Evolutionary conservation across 1,284 basidiomycete species (phyloP).

Genomic region (Cerioporus squamosus): DNA sequence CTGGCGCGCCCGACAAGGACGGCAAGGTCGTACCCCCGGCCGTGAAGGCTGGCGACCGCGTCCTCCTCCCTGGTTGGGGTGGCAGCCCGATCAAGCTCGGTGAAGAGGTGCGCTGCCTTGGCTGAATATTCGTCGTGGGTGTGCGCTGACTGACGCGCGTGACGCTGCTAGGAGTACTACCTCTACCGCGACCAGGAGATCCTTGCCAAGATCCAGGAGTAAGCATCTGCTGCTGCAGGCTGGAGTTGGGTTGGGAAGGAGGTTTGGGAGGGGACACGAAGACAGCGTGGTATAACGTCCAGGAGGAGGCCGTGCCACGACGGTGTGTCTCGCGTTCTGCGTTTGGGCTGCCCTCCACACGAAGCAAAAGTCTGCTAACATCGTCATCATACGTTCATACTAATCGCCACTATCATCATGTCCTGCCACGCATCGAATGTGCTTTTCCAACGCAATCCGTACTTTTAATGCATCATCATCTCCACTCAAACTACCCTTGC

Average conservation of each 20-base stretch:
- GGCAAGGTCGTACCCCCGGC: conserved; percentile 79
- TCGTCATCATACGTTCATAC: conserved; percentile 31
- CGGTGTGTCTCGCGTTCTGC: background rate
- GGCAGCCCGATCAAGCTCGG: conserved; percentile 96
- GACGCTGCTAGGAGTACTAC: conserved; percentile 78
- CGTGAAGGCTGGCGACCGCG: conserved; percentile 91
- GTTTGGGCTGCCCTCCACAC: too few species aligned
- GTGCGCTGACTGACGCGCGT: background rate
- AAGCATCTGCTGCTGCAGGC: background rate
- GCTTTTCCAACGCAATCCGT: too few species aligned
- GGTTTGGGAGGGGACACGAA: background rate
- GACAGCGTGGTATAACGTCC: too few species aligned
- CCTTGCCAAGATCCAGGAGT: conserved; percentile 96
- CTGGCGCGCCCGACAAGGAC: conserved; percentile 88
- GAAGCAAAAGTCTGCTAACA: conserved; percentile 35
- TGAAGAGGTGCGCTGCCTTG: conserved; percentile 77
- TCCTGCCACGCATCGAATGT: too few species aligned
- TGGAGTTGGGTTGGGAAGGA: background rate
- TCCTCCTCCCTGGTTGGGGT: conserved; percentile 95
- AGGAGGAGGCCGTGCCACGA: too few species aligned
- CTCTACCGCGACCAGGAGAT: conserved; percentile 97
- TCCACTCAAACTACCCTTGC: too few species aligned
- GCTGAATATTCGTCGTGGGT: background rate
- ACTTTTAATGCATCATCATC: too few species aligned
- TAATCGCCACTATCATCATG: conserved; percentile 23